Evolutionary conservation across 148 eudicot species (phyloP), one percentile per base, ranked within the genome.

Genomic region (Rhododendron simsii): DNA sequence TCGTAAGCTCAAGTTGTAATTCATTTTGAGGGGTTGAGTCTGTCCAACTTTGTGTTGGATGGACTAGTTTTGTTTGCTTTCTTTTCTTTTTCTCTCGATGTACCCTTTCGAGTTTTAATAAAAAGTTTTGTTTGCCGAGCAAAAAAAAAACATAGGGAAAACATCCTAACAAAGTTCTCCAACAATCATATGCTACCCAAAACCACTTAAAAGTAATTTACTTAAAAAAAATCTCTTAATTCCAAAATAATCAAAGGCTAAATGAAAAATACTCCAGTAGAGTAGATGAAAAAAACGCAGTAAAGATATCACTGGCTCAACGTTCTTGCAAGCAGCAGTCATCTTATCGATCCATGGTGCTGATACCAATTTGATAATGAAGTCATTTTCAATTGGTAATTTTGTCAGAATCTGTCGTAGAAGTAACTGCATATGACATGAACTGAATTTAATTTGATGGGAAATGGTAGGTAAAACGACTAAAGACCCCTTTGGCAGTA

Each of bases 371-470:
- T 12, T 44, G 83, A 87, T 76, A 23, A 76, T 57, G 78, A 11
- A 71, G 87, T 88, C 86, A 82, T 82, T 77, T 85, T 88, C 86
- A 71, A 77, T 76, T 51, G 87, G 85, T 82, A 84, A 85, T 59
- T 87, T 82, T 83, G 88, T 87, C 88, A 78, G 85, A 87, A 59
- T 83, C 78, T 86, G 88, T 86, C 88, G 59, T 55, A n/a, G 81
- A 51, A 73, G 16, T 71, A 35, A 86, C 78, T 81, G 73, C 71
- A 18, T 28, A 47, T 86, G 80, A n/a, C 84, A 86, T 86, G 79
- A 81, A 53, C 26, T 85, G 86, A 87, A 88, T 85, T 88, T 74
- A 88, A 30, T 81, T 88, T 88, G 78, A 81, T 76, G 76, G 26
- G 59, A 82, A 85, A 74, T 63, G 87, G 89, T 88, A 85, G 89